These are phyloP conservation scores for Rhodotorula sp. DNA, from an alignment of 1,284 basidiomycete genomes.

Conservation along the genomic window DNA sequence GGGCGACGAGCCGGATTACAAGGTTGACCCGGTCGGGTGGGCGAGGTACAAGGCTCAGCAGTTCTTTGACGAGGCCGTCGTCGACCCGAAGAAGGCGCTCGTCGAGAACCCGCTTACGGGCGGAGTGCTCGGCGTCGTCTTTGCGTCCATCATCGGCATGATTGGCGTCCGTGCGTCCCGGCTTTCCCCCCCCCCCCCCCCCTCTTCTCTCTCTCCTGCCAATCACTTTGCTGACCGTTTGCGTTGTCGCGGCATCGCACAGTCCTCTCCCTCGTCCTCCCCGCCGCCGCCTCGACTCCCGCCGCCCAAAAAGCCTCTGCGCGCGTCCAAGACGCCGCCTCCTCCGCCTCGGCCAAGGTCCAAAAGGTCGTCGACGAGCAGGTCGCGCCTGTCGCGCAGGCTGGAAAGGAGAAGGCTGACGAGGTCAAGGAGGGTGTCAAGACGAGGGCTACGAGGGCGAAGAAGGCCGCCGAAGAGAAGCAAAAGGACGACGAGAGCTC, in stretches of 20 bases:
- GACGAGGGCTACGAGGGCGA: not conserved
- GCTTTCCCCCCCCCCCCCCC: too few relatives aligned
- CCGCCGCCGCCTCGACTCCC: slow-evolving; percentile 13
- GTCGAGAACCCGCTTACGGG: slow-evolving; percentile 80
- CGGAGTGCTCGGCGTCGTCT: slow-evolving; percentile 66
- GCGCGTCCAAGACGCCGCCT: not conserved
- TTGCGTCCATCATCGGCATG: slow-evolving; percentile 79
- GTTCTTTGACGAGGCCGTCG: slow-evolving; percentile 70
- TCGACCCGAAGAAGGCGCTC: slow-evolving; percentile 71
- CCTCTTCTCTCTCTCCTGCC: not conserved
- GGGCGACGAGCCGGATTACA: slow-evolving; percentile 40
- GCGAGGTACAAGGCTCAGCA: slow-evolving; percentile 69
- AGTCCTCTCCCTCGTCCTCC: slow-evolving; percentile 37
- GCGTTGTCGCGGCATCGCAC: not conserved
- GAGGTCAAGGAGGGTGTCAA: not conserved
- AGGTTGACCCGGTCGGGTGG: slow-evolving; percentile 69
- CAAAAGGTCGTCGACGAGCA: not conserved
- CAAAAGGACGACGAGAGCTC: slow-evolving; percentile 3
- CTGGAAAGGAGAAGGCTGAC: not conserved
- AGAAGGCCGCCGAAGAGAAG: not conserved
- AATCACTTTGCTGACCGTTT: not conserved
- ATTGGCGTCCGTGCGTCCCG: slow-evolving; percentile 59
- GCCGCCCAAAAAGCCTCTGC: slow-evolving; percentile 5
- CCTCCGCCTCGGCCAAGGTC: too few relatives aligned
- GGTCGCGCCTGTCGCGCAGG: not conserved